phyloP scores from a whole-genome alignment of 441 rosid species.

The Erodium trifolium region DNA sequence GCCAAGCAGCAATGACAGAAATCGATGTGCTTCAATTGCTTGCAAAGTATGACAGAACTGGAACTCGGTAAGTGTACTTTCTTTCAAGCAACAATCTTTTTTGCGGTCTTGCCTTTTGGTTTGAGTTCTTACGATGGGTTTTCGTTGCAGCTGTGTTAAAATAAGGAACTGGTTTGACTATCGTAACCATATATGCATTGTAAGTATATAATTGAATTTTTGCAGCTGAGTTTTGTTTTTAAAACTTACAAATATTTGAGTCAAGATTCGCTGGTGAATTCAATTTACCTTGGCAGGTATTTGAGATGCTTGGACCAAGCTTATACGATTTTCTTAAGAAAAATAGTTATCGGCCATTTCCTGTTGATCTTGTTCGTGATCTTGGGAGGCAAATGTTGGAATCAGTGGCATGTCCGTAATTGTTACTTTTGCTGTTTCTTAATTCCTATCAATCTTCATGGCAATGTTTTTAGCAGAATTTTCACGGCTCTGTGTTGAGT shows the following conservation, averaged over 20 bases:
- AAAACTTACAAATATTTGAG: constrained; percentile 21
- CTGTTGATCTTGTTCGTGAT: constrained; percentile 96
- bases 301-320: constrained; percentile 99
- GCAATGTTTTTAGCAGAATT: too few relatives aligned
- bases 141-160: constrained; percentile 98
- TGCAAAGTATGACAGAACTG: too few relatives aligned
- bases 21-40: too few relatives aligned
- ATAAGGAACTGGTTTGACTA: constrained; percentile 97
- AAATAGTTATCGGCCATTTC: constrained; percentile 93
- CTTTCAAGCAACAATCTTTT: too few relatives aligned
- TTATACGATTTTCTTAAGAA: constrained; percentile 93
- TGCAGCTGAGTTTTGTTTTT: constrained; percentile 35
- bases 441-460: too few relatives aligned
- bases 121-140: constrained; percentile 37
- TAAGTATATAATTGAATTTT: constrained; percentile 50
- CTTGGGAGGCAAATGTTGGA: constrained; percentile 97
- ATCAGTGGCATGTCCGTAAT: constrained; percentile 87
- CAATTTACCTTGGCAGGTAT: constrained; percentile 37
- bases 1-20: too few relatives aligned
- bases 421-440: constrained; percentile 9
- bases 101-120: constrained; percentile 20
- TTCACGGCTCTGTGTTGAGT: too few relatives aligned
- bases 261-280: too few relatives aligned
- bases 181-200: constrained; percentile 96
- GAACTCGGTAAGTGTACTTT: too few relatives aligned